These are phyloP conservation scores for Zalaria obscura DNA, from an alignment of 2,329 filamentous ascomycete genomes.

Conservation along the genomic window DNA sequence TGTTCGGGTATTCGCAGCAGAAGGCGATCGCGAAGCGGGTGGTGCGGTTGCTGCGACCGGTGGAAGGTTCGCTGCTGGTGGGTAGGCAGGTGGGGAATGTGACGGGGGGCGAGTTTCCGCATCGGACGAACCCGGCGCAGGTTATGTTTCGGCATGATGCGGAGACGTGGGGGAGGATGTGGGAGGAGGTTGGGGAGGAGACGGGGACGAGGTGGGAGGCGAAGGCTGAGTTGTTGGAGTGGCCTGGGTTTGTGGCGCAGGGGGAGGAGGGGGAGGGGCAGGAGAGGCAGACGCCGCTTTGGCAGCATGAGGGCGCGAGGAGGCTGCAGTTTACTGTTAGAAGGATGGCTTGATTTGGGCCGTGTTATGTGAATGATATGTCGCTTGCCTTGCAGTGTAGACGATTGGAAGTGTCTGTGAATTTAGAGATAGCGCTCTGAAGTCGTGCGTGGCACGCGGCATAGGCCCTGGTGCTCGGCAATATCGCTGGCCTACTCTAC, in stretches of 20 bases:
- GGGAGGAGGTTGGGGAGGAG: constrained; percentile 23
- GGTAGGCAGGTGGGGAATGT: constrained; percentile 23
- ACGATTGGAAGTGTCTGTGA: no score
- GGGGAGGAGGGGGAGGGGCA: background rate
- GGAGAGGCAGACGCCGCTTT: background rate
- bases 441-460: no score
- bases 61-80: constrained; percentile 22
- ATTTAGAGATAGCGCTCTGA: no score
- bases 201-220: constrained; percentile 22
- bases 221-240: constrained; percentile 13
- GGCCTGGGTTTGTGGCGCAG: background rate
- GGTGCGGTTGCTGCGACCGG: constrained; percentile 19
- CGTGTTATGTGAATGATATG: no score
- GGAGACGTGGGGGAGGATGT: constrained; percentile 22
- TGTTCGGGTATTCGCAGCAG: constrained; percentile 22
- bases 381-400: no score
- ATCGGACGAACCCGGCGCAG: constrained; percentile 8
- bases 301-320: constrained; percentile 4
- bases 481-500: no score
- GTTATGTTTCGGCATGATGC: constrained; percentile 22
- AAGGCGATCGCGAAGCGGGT: constrained; percentile 17
- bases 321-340: constrained; percentile 4
- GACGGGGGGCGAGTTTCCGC: constrained; percentile 13
- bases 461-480: no score
- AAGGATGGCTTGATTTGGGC: background rate